Evolutionary conservation across 2,329 filamentous ascomycete genomes (phyloP).

Genomic region (Aspergillus melleus): DNA sequence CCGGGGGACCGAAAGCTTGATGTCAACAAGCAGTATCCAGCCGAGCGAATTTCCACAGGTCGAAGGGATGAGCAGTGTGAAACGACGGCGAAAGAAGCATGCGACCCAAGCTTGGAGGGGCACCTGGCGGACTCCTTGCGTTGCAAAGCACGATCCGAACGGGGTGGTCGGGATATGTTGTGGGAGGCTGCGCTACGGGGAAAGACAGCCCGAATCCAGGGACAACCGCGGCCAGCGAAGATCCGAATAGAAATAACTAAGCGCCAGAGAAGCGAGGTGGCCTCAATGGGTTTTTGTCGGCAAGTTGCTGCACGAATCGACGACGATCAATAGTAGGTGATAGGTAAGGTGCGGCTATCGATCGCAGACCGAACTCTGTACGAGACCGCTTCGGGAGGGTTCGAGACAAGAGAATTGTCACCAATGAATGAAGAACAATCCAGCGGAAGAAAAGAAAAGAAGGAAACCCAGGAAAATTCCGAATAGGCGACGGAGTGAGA

Average conservation of each 20-base stretch:
- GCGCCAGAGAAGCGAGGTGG: slow-evolving; percentile 13
- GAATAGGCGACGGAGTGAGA: slow-evolving; percentile 13
- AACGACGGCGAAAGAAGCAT: slow-evolving; percentile 10
- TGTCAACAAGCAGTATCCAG: slow-evolving; percentile 4
- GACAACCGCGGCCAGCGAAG: slow-evolving; percentile 7
- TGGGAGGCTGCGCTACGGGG: slow-evolving; percentile 5
- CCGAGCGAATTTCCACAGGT: slow-evolving; percentile 3
- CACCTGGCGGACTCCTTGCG: slow-evolving; percentile 22
- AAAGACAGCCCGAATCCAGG: slow-evolving; percentile 2
- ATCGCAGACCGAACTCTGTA: slow-evolving; percentile 4
- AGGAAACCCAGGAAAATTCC: slow-evolving; percentile 7
- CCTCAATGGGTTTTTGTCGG: slow-evolving; percentile 7
- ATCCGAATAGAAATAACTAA: slow-evolving; percentile 1
- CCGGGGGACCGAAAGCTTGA: background rate
- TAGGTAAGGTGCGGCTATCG: slow-evolving; percentile 14
- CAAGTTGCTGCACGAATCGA: slow-evolving; percentile 5
- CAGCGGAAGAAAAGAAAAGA: background rate
- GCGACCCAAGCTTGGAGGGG: slow-evolving; percentile 17
- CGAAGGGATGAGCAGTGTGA: slow-evolving; percentile 10
- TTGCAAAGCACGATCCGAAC: slow-evolving; percentile 16
- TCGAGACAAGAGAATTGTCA: background rate
- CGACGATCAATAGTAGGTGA: slow-evolving; percentile 4
- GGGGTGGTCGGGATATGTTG: background rate
- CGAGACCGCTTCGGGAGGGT: background rate
- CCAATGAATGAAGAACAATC: slow-evolving; percentile 2